Evolutionary conservation across 1,139 yeast species (phyloP), one percentile per base, ranked within the genome.

Genomic region (Diutina ranongensis): DNA sequence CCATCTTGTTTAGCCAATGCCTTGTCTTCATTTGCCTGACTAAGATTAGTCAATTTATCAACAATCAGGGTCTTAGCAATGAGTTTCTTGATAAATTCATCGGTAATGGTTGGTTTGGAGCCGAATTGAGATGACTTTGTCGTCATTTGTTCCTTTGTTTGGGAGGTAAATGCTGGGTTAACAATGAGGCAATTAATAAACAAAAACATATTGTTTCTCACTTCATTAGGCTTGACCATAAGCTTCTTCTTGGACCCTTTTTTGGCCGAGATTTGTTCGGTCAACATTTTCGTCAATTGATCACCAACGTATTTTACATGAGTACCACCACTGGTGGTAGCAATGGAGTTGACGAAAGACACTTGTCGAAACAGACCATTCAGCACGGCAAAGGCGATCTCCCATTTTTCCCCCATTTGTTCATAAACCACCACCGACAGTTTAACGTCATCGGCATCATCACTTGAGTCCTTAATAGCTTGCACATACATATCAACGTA

Each of bases 111-210:
- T 48, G 80, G 64, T 50, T 77, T 80, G 12, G 96, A 86, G 35
- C 97, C 97, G 66, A 92, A 94, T 52, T 89, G 94, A 34, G 84
- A 72, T 0, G 80, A 79, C 58, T 92, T 83, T 1, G 97, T 87
- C 13, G 97, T 89, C 55, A 94, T 69, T 59, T 89, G 96, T 60
- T 94, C 98, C 58, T 94, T 94, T 0, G 98, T 94, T 66, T 94
- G 98, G 0, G 98, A 89, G 0, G 97, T 89, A 59, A 94, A 94
- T 0, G 97, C 95, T 0, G 98, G 98, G 55, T 94, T 94, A 60
- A 88, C 97, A 62, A 94, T 80, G 54, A 89, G 71, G 72, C 97
- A 88, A 61, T 94, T 94, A 52, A 94, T 72, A 56, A 94, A 94
- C 38, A 94, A 59, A 57, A 92, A 92, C 82, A 92, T 84, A 62